Evolutionary conservation across 306 rosid genomes (phyloP), one percentile per base, ranked within the genome.

Genomic region (Malus asiatica): DNA sequence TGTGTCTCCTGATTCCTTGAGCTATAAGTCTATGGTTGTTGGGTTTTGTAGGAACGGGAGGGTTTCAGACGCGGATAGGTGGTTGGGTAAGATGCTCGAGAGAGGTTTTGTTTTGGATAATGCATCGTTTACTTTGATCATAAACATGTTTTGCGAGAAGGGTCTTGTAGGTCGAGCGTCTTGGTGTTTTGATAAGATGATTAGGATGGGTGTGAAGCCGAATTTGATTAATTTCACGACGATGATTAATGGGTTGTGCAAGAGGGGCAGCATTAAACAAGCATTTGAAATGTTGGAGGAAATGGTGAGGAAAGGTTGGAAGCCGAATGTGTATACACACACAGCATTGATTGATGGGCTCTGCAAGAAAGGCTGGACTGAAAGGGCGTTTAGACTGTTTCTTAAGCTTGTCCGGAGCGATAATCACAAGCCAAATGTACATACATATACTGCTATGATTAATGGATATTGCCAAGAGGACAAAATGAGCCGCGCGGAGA

Each of bases 241-340:
- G 40, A 73, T 95, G 85, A 92, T 95, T 74, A 89, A 87, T 73
- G 97, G 97, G 75, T 81, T 95, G 84, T 90, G 97, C 79, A 88
- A 84, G 82, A 89, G 88, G 79, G 99, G 99, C n/a, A 90, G 91
- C 62, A 77, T 95, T 48, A 95, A 89, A 85, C 96, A 92, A 73
- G 96, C 96, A n/a, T 95, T 95, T 84, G 99, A 95, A 72, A 86
- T 88, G 96, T 84, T 92, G 87, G 99, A 95, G 91, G 97, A 95
- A 79, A 92, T 95, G 97, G 97, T 95, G 73, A 75, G 86, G 66
- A 83, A 86, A 75, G 97, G 97, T 65, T 95, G 96, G 97, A 95
- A 89, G 61, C 99, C 99, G 33, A 92, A 95, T 87, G 96, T 92
- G 63, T 88, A 90, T 66, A 89, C 96, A 3, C 99, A 92, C 75